Percentiles rank a stretch among this genome's conserved stretches.
These are phyloP conservation scores for Xylaria grammica DNA, from an alignment of 495 filamentous ascomycete genomes.

Conservation along the genomic window DNA sequence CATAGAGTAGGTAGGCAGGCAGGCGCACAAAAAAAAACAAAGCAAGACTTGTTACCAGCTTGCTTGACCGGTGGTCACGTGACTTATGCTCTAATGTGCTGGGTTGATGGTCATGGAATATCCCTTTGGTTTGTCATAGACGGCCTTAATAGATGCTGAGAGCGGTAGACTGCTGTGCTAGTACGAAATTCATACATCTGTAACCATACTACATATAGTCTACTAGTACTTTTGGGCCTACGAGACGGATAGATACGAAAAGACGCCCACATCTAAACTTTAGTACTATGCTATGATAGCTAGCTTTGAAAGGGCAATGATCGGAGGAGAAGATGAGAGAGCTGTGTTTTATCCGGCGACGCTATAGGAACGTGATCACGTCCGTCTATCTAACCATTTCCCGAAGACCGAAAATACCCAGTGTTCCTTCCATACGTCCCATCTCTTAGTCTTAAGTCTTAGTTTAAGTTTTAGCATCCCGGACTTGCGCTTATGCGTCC, in stretches of 20 bases:
- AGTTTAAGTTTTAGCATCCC: too few relatives aligned
- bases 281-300: background rate
- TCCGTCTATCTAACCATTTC: constrained; percentile 9
- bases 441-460: constrained; percentile 1
- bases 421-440: background rate
- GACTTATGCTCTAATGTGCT: background rate
- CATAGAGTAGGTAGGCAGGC: constrained; percentile 38
- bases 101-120: background rate
- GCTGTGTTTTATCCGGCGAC: background rate
- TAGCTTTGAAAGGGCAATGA: background rate
- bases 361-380: background rate
- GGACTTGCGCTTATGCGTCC: background rate
- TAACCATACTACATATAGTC: background rate
- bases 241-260: background rate
- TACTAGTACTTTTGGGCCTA: too few relatives aligned
- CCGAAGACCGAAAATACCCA: background rate
- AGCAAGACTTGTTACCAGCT: background rate
- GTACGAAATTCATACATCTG: background rate
- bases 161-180: background rate
- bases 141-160: background rate
- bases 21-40: constrained; percentile 2
- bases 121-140: background rate
- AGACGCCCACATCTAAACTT: background rate
- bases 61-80: background rate
- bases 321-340: background rate